These are phyloP conservation scores for Diaporthe capsici DNA, from an alignment of 2,329 filamentous ascomycete genomes.

Conservation along the genomic window DNA sequence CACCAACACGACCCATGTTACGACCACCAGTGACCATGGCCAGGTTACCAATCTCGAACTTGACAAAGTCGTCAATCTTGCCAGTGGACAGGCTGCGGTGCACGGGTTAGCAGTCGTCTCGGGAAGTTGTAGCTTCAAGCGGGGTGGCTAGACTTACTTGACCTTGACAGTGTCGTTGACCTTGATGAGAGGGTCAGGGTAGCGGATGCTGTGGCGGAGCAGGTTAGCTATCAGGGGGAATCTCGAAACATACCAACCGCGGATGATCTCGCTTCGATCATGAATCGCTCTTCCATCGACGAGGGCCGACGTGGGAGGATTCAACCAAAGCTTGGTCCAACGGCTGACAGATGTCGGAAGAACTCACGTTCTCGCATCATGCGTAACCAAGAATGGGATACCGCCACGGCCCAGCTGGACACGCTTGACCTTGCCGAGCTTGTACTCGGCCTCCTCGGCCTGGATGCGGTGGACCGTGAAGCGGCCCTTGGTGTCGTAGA, in stretches of 20 bases:
- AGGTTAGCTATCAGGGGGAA: conserved; percentile 56
- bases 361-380: conserved; percentile 99
- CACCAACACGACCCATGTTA: conserved; percentile 99
- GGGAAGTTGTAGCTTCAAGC: too few relatives aligned
- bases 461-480: conserved; percentile 99
- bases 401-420: conserved; percentile 99
- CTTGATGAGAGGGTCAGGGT: conserved; percentile 98
- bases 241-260: conserved; percentile 68
- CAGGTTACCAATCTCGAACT: conserved; percentile 98
- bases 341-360: conserved; percentile 99
- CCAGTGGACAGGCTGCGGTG: conserved; percentile 78
- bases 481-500: conserved; percentile 99
- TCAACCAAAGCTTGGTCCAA: conserved; percentile 99
- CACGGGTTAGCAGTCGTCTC: neutral
- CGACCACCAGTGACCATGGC: conserved; percentile 99
- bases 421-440: conserved; percentile 99
- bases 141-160: conserved; percentile 60
- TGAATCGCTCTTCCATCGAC: conserved; percentile 33
- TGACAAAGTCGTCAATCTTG: conserved; percentile 98
- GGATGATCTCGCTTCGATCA: conserved; percentile 56
- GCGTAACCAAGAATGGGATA: conserved; percentile 99
- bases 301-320: conserved; percentile 51
- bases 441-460: conserved; percentile 98
- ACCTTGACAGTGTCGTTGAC: conserved; percentile 99
- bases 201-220: conserved; percentile 83